A percentile compares a stretch with the other conserved stretches of the same genome.
Conservation (phyloP, 2,329 filamentous ascomycete genomes). For the Chalaropsis ovoidea region DNA sequence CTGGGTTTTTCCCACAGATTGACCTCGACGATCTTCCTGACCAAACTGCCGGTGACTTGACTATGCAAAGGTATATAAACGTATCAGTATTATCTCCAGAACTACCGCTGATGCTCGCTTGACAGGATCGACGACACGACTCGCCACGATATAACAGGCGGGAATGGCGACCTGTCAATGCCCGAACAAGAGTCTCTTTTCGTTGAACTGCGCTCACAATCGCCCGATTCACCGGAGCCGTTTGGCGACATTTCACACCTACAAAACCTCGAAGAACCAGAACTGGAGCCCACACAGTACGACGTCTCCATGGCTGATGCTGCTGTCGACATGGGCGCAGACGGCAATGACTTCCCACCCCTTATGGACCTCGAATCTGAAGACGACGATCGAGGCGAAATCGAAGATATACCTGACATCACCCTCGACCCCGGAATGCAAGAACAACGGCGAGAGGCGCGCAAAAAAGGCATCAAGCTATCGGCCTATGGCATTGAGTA, state of each 20-base stretch:
- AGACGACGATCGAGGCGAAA: constrained; percentile 24
- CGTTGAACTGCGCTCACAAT: neutral
- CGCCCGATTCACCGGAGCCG: constrained; percentile 21
- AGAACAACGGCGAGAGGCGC: constrained; percentile 25
- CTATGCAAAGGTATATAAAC: constrained; percentile 37
- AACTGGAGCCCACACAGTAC: constrained; percentile 15
- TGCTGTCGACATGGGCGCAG: neutral
- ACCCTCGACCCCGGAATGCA: constrained; percentile 16
- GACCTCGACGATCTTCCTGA: constrained; percentile 37
- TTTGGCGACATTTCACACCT: constrained; percentile 24
- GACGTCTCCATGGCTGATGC: constrained; percentile 19
- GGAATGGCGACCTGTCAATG: constrained; percentile 16
- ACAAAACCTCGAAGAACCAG: constrained; percentile 19
- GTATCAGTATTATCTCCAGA: neutral
- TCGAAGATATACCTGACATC: constrained; percentile 15
- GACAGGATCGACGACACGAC: constrained; percentile 32
- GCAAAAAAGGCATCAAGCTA: constrained; percentile 43
- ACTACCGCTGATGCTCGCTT: neutral
- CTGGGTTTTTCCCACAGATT: constrained; percentile 44
- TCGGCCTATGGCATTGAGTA: constrained; percentile 68
- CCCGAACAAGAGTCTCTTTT: constrained; percentile 14
- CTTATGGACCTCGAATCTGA: constrained; percentile 21
- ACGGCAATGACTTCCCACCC: constrained; percentile 15
- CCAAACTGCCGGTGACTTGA: constrained; percentile 35
- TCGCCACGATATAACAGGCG: constrained; percentile 18